Conservation (phyloP, 2,329 filamentous ascomycete genomes). For the Gremmenia infestans region DNA sequence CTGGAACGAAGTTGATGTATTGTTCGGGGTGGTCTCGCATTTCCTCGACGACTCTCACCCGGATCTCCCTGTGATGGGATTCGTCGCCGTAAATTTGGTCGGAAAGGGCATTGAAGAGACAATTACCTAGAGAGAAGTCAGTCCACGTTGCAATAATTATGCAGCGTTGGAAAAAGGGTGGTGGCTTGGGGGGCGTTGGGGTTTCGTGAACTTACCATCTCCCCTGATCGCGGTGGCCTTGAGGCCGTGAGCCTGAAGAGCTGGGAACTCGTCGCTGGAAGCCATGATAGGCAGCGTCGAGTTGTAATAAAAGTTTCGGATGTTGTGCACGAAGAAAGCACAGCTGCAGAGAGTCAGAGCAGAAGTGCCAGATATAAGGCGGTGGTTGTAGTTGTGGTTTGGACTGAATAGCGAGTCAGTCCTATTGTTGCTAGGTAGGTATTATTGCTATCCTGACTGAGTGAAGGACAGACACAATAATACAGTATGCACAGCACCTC, state of each 20-base stretch:
- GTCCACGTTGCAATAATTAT: slow-evolving; percentile 4
- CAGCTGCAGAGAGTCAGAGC: background rate
- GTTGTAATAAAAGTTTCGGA: background rate
- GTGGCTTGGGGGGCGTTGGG: slow-evolving; percentile 17
- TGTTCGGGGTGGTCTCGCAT: slow-evolving; percentile 56
- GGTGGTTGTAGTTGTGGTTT: background rate
- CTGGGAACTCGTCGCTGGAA: slow-evolving; percentile 44
- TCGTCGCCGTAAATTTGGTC: slow-evolving; percentile 62
- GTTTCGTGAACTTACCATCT: slow-evolving; percentile 49
- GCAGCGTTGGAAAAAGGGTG: background rate
- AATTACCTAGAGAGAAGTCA: slow-evolving; percentile 50
- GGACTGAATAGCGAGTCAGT: background rate
- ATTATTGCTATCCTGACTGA: too few relatives aligned
- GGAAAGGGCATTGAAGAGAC: slow-evolving; percentile 63
- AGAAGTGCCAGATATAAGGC: background rate
- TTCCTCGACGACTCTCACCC: slow-evolving; percentile 53
- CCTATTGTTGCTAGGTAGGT: background rate
- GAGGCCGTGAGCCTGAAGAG: slow-evolving; percentile 51
- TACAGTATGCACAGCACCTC: too few relatives aligned
- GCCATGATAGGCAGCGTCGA: slow-evolving; percentile 7
- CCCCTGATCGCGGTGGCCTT: slow-evolving; percentile 55
- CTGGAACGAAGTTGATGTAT: slow-evolving; percentile 60
- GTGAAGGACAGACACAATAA: too few relatives aligned
- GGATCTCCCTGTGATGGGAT: slow-evolving; percentile 52
- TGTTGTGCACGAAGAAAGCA: background rate